These are phyloP conservation scores for Thinopyrum elongatum DNA, from an alignment of 176 grass and related monocot genomes.

Conservation along the genomic window DNA sequence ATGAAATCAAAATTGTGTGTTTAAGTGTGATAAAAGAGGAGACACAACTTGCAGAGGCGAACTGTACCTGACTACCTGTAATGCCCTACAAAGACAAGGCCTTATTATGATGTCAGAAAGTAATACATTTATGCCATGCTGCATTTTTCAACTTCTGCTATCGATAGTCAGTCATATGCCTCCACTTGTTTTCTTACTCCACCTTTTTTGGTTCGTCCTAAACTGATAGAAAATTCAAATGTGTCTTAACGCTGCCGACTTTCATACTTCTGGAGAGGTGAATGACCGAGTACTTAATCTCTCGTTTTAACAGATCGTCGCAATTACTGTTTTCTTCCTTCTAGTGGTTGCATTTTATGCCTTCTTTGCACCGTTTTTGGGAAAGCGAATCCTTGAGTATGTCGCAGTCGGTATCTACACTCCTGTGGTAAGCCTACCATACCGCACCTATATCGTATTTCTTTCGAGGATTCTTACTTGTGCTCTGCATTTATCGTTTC, in stretches of 20 bases:
- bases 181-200: background rate
- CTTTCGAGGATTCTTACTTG: constrained; percentile 24
- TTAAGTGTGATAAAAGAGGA: background rate
- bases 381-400: constrained; percentile 69
- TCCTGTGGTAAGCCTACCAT: constrained; percentile 70
- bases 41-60: background rate
- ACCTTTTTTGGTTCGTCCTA: background rate
- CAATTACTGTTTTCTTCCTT: constrained; percentile 93
- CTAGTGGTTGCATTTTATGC: constrained; percentile 97
- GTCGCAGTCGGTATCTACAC: constrained; percentile 69
- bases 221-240: background rate
- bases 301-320: constrained; percentile 66
- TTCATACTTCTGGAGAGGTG: background rate
- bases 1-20: background rate
- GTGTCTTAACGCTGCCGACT: background rate
- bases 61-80: background rate
- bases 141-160: background rate
- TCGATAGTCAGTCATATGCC: background rate
- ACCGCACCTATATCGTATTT: background rate
- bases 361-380: constrained; percentile 97
- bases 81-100: constrained; percentile 6
- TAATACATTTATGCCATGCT: background rate
- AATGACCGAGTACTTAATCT: constrained; percentile 17
- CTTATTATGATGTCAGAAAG: background rate
- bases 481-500: constrained; percentile 9